Evolutionary conservation across 176 grass and related monocot genomes (phyloP).

Genomic region (Oryza glaberrima): DNA sequence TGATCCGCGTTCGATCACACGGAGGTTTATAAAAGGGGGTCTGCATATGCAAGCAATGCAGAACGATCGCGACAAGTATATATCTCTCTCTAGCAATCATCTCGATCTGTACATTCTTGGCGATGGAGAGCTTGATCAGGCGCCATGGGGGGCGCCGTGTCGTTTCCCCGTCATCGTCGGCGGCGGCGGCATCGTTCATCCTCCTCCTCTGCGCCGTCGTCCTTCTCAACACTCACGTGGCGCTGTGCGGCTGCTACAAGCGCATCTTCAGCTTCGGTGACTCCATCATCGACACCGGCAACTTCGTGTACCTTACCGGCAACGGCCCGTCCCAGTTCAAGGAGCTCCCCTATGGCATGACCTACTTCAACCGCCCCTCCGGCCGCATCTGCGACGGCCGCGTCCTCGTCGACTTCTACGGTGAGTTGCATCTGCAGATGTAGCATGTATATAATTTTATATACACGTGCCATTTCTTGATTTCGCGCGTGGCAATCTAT

Average conservation of each 20-base stretch:
- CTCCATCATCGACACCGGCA: conserved; percentile 74
- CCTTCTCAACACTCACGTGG: background rate
- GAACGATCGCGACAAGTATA: background rate
- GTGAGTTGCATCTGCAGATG: conserved; percentile 16
- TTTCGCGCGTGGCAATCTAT: background rate
- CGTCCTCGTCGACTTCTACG: conserved; percentile 59
- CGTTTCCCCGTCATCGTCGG: background rate
- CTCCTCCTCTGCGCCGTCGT: background rate
- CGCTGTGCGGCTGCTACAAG: conserved; percentile 45
- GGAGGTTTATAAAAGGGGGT: background rate
- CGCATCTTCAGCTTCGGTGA: conserved; percentile 74
- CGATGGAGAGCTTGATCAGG: background rate
- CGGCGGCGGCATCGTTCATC: background rate
- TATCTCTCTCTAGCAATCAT: background rate
- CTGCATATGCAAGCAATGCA: background rate
- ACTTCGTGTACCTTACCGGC: conserved; percentile 20
- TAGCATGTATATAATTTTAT: background rate
- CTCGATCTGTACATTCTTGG: background rate
- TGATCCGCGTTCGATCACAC: background rate
- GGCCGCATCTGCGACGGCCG: conserved; percentile 62
- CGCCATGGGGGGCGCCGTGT: background rate
- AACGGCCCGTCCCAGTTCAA: background rate
- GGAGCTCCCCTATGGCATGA: conserved; percentile 62
- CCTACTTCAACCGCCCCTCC: conserved; percentile 52
- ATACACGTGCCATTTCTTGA: background rate